A percentile compares a stretch with the other conserved stretches of the same genome.
phyloP scores from a whole-genome alignment of 225 moss, liverwort and hornwort genomes.

The Pseudoscleropodium purum region DNA sequence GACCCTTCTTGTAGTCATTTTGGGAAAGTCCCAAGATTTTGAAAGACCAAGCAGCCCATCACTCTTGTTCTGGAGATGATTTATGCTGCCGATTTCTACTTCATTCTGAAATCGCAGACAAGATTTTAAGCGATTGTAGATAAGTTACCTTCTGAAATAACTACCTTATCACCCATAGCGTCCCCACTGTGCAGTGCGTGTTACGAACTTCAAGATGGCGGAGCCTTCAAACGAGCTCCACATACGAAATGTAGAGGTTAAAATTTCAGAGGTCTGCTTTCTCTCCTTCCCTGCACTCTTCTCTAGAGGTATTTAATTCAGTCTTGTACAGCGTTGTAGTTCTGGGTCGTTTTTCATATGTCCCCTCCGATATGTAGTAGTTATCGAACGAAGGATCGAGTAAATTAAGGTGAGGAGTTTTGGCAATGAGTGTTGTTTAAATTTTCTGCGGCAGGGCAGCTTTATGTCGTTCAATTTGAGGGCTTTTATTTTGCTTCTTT shows the following conservation, averaged over 20 bases:
- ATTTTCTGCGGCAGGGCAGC: neutral
- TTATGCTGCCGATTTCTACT: neutral
- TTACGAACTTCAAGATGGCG: constrained; percentile 52
- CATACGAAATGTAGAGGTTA: constrained; percentile 61
- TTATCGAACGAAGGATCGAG: neutral
- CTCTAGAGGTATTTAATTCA: neutral
- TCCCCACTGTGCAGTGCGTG: constrained; percentile 13
- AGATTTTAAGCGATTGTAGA: neutral
- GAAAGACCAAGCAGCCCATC: neutral
- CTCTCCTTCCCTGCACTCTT: neutral
- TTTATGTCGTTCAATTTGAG: neutral
- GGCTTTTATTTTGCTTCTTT: neutral
- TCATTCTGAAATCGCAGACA: neutral
- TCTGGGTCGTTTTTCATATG: neutral
- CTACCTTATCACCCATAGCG: neutral
- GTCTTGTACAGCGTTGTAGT: neutral
- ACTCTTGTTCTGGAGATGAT: neutral
- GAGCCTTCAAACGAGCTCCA: constrained; percentile 82
- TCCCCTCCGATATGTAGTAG: neutral
- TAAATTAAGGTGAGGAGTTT: neutral
- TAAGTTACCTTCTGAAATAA: neutral
- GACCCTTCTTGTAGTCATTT: neutral
- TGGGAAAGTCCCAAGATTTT: neutral
- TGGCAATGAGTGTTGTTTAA: neutral
- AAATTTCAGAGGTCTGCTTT: constrained; percentile 70